A percentile compares a stretch with the other conserved stretches of the same genome.
Evolutionary conservation across 768 basidiomycete genomes (phyloP).

Genomic region (Boletus rubroflammeus): DNA sequence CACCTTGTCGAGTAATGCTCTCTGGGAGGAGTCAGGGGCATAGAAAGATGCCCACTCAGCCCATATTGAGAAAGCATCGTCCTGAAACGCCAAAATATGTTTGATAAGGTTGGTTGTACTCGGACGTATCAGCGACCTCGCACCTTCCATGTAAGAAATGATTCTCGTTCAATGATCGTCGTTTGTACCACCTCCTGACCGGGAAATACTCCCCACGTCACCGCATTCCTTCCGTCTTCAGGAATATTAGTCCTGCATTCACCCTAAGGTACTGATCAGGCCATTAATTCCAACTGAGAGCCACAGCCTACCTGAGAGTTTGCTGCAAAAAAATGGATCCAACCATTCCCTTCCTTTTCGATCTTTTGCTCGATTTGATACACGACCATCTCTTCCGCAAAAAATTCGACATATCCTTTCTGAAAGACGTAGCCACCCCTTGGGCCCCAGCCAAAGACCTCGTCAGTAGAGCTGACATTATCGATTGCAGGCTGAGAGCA

Average conservation of each 20-base stretch:
- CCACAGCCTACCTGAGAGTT: slow-evolving; percentile 57
- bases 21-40: slow-evolving; percentile 66
- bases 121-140: slow-evolving; percentile 12
- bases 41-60: slow-evolving; percentile 90
- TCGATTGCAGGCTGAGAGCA: slow-evolving; percentile 95
- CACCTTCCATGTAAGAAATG: slow-evolving; percentile 97
- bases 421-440: slow-evolving; percentile 92
- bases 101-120: not conserved
- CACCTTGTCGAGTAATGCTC: slow-evolving; percentile 69
- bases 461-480: slow-evolving; percentile 68
- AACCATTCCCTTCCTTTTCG: slow-evolving; percentile 50
- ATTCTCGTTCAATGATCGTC: slow-evolving; percentile 93
- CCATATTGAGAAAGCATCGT: slow-evolving; percentile 97
- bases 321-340: slow-evolving; percentile 84
- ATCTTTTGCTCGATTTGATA: slow-evolving; percentile 57
- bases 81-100: slow-evolving; percentile 43
- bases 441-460: slow-evolving; percentile 91
- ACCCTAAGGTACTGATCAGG: slow-evolving; percentile 44
- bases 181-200: slow-evolving; percentile 95
- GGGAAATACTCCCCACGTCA: slow-evolving; percentile 98
- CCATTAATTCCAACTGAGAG: not conserved
- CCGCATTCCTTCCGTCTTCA: slow-evolving; percentile 81
- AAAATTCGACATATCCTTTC: slow-evolving; percentile 97
- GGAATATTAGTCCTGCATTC: slow-evolving; percentile 77
- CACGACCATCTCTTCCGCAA: slow-evolving; percentile 62